Base-by-base conservation (phyloP, 768 basidiomycete species). In the Boletus fagicola region DNA sequence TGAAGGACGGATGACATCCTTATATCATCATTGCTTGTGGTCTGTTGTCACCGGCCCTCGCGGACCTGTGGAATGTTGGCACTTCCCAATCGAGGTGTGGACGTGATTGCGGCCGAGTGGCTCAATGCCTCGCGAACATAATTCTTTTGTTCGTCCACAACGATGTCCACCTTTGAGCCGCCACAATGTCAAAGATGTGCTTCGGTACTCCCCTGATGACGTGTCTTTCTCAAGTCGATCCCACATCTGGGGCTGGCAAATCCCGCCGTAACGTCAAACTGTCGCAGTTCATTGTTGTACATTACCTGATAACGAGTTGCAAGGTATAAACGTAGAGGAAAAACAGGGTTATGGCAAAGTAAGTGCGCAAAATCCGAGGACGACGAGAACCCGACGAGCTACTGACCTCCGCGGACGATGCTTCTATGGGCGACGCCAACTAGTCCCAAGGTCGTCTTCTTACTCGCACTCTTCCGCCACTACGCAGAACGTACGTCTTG, bases 401-500 rank as follows among this genome's bases (percentile, higher is more conserved):
- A 36, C 48, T 45, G 42, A 62, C 46, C 31, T 56, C 49, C 28
- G 42, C 6, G 24, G 20, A 35, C 12, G 45, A 20, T 20, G n/a
- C n/a, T 26, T 55, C 11, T 15, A 16, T 35, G 31, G 24, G 4
- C 13, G 38, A 55, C 22, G 4, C 35, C 39, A 28, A 38, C 49
- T 62, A 61, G 28, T 62, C 66, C 78, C 78, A 80, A 46, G 74
- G 77, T 40, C 64, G 71, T 58, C 77, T 75, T 65, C 74, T 74
- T 18, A 82, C 77, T 54, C 73, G 70, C 30, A 83, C 65, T 46
- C 74, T 74, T 31, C 77, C 78, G 15, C 69, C 68, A 42, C 59
- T 63, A 35, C 81, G 75, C 52, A 74, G 60, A 38, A 83, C 62
- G 65, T 78, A 78, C 4, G 76, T 66, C 38, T 69, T 77, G 28